These are phyloP conservation scores for Yarrowia osloensis DNA, from an alignment of 805 yeast genomes.

Conservation along the genomic window DNA sequence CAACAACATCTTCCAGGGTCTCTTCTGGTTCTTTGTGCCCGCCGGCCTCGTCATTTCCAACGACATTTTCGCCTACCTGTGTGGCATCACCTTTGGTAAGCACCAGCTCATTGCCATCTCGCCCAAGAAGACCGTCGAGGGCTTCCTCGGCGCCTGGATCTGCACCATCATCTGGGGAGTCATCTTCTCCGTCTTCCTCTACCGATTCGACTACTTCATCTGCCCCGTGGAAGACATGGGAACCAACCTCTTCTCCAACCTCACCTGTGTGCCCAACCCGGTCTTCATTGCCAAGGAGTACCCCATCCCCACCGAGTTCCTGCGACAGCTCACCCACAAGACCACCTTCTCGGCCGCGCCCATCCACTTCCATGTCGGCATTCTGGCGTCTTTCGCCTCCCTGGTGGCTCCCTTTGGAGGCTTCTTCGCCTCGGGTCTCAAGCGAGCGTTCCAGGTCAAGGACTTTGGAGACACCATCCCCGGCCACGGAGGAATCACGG, in stretches of 20 bases:
- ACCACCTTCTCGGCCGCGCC: constrained; percentile 72
- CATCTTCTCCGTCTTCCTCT: constrained; percentile 61
- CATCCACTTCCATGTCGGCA: constrained; percentile 83
- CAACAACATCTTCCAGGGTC: constrained; percentile 82
- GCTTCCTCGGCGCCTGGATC: constrained; percentile 96
- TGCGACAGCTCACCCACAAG: constrained; percentile 53
- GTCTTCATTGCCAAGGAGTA: constrained; percentile 82
- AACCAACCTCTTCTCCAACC: constrained; percentile 60
- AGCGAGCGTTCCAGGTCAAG: constrained; percentile 92
- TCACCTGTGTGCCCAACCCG: constrained; percentile 81
- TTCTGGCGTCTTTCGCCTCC: constrained; percentile 91
- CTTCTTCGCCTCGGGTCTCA: constrained; percentile 95
- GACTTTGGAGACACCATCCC: constrained; percentile 99
- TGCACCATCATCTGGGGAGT: constrained; percentile 81
- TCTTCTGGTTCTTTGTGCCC: constrained; percentile 93
- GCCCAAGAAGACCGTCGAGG: constrained; percentile 97
- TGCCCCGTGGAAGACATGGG: constrained; percentile 74
- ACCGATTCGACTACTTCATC: constrained; percentile 71
- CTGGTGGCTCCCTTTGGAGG: constrained; percentile 98
- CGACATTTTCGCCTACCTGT: constrained; percentile 93
- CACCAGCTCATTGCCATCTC: constrained; percentile 91
- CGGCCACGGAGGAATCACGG: constrained; percentile 98
- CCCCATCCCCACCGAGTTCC: constrained; percentile 64
- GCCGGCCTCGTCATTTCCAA: constrained; percentile 89
- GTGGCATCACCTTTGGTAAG: constrained; percentile 94